phyloP scores from a whole-genome alignment of 1,284 basidiomycete genomes.

The Heterobasidion parviporum region DNA sequence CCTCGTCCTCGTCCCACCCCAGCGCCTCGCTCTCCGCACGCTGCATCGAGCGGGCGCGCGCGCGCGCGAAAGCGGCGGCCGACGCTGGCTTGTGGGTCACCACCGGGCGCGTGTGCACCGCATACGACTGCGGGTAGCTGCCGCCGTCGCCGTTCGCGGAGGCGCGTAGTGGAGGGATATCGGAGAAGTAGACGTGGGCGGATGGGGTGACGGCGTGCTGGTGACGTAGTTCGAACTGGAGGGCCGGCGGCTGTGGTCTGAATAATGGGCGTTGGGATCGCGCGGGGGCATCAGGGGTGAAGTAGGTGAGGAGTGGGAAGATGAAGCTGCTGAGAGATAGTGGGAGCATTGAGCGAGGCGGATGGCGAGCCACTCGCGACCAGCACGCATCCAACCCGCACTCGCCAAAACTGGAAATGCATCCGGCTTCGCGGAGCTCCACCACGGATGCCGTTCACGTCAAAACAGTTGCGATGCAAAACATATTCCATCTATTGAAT shows the following conservation, averaged over 20 bases:
- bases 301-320: slow-evolving; percentile 11
- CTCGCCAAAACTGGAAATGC: too few species aligned
- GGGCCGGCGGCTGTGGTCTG: slow-evolving; percentile 9
- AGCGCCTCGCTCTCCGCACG: slow-evolving; percentile 38
- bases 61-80: slow-evolving; percentile 37
- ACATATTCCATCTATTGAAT: too few species aligned
- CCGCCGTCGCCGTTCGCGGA: slow-evolving; percentile 4
- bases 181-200: slow-evolving; percentile 53
- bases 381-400: too few species aligned
- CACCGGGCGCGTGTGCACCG: slow-evolving; percentile 24
- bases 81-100: slow-evolving; percentile 44
- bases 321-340: slow-evolving; percentile 11
- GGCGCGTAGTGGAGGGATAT: slow-evolving; percentile 29
- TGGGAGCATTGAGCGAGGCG: slow-evolving; percentile 2
- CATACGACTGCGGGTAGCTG: slow-evolving; percentile 1
- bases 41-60: slow-evolving; percentile 40
- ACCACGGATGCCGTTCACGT: too few species aligned
- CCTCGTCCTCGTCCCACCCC: slow-evolving; percentile 56
- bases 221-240: slow-evolving; percentile 60
- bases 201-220: slow-evolving; percentile 49
- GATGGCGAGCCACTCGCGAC: too few species aligned
- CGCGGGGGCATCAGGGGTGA: slow-evolving; percentile 7
- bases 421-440: too few species aligned
- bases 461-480: too few species aligned
- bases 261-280: slow-evolving; percentile 3